Base-by-base conservation (phyloP, 441 rosid species). In the Capsella rubella region DNA sequence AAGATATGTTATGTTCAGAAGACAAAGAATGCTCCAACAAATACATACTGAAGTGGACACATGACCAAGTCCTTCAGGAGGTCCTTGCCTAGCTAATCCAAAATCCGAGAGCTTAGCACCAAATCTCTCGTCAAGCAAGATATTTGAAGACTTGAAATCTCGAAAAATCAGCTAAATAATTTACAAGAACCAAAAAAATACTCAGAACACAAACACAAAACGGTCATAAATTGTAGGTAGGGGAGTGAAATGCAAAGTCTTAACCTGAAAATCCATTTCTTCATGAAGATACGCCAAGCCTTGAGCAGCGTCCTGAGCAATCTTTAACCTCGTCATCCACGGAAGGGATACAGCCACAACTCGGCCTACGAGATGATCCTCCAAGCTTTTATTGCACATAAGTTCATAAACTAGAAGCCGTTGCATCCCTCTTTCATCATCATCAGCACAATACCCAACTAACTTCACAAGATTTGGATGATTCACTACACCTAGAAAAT, bases 261-360 rank as follows among this genome's bases (percentile, higher is more conserved):
- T n/a, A 82, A 88, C 98, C 95, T 92, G 99, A 81, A 95, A 92
- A 64, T 90, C 92, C 98, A 95, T 95, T 86, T 95, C 89, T 79
- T 95, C 98, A 59, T 92, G 99, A 77, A 92, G 87, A 82, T 95
- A 90, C 6, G 97, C 94, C 67, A 95, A 84, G 21, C 99, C 98
- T 11, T 92, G 89, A 58, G 98, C 98, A 1, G 99, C 93, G 66
- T 92, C 98, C 79, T 76, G 93, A 64, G 95, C 95, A 52, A 95
- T 89, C 73, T 83, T 90, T 51, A 92, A 77, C 78, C 99, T 84
- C 1, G 86, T 75, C 73, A 83, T 81, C 99, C 97, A 92, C 0
- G 96, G 81, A 39, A 92, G 91, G 29, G 88, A 79, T 0, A 75
- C 65, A 1, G 88, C 69, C 3, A 57, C 57, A 13, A 77, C 73